Conservation (phyloP, 805 yeast genomes). For the Geotrichum ghanense region DNA sequence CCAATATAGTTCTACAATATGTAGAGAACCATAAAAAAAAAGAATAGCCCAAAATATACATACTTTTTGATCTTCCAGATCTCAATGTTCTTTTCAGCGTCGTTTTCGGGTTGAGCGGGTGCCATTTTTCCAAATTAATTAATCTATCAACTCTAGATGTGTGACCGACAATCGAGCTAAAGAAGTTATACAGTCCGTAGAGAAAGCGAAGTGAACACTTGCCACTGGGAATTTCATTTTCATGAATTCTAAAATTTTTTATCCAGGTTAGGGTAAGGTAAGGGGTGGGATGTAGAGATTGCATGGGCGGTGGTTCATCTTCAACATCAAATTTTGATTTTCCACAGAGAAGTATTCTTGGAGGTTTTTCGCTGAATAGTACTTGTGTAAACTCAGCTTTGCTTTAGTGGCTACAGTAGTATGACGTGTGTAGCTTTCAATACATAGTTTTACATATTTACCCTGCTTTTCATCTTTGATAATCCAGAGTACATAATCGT, state of each 20-base stretch:
- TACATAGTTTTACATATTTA: no score
- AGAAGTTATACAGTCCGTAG: no score
- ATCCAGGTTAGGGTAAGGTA: not conserved
- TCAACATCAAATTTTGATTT: no score
- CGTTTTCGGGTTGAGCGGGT: constrained; percentile 33
- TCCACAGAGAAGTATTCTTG: no score
- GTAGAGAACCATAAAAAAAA: no score
- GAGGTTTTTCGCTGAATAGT: no score
- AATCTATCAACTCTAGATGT: not conserved
- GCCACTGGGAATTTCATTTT: not conserved
- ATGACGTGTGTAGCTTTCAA: no score
- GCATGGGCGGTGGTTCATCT: not conserved
- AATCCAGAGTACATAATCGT: no score
- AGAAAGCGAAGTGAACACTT: not conserved
- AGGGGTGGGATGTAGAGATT: not conserved
- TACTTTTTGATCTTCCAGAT: constrained; percentile 98
- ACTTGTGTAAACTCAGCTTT: no score
- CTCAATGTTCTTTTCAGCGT: constrained; percentile 93
- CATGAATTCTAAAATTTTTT: constrained; percentile 1
- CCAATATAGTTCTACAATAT: no score
- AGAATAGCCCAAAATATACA: not conserved
- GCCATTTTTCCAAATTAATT: not conserved
- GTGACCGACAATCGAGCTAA: not conserved
- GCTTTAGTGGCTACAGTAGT: no score
- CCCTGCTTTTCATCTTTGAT: no score